Conservation (phyloP, 805 yeast genomes). For the Ogataea pini region DNA sequence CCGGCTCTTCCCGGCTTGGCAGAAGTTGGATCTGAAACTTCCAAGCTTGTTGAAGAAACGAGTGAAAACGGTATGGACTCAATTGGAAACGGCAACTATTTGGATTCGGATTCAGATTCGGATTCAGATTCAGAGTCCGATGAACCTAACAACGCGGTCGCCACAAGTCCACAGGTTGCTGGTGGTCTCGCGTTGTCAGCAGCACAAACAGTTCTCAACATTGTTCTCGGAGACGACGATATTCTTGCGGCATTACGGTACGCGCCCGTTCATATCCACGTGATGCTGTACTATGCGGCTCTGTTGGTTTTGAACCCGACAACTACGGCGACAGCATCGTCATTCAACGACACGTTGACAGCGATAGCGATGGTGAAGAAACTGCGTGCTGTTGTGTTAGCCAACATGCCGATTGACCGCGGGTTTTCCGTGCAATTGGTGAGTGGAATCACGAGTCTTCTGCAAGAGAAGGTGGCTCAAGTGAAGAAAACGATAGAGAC, state of each 20-base stretch:
- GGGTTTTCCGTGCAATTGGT: constrained; percentile 49
- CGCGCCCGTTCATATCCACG: constrained; percentile 72
- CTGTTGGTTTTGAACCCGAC: constrained; percentile 55
- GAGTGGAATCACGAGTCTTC: constrained; percentile 28
- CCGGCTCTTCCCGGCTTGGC: constrained; percentile 29
- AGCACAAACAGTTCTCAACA: constrained; percentile 60
- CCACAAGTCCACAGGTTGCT: constrained; percentile 27
- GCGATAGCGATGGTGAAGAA: constrained; percentile 45
- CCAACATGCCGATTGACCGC: constrained; percentile 54
- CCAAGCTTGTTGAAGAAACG: not conserved
- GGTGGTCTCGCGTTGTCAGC: constrained; percentile 58
- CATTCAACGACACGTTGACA: constrained; percentile 35
- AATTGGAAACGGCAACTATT: not conserved
- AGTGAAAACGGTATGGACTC: not conserved
- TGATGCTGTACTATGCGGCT: constrained; percentile 70
- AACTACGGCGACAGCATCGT: constrained; percentile 19
- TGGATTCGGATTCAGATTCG: constrained; percentile 24
- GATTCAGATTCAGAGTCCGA: constrained; percentile 35
- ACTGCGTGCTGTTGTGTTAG: constrained; percentile 43
- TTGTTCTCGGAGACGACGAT: constrained; percentile 60
- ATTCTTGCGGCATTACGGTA: constrained; percentile 55
- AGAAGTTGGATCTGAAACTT: constrained; percentile 15
- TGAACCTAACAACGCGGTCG: constrained; percentile 19
- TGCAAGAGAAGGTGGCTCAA: constrained; percentile 31
- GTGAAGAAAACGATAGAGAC: constrained; percentile 24